A percentile compares a stretch with the other conserved stretches of the same genome.
These are phyloP conservation scores for Dunaliella sp. DNA, from an alignment of 139 green algal genomes.

Conservation along the genomic window DNA sequence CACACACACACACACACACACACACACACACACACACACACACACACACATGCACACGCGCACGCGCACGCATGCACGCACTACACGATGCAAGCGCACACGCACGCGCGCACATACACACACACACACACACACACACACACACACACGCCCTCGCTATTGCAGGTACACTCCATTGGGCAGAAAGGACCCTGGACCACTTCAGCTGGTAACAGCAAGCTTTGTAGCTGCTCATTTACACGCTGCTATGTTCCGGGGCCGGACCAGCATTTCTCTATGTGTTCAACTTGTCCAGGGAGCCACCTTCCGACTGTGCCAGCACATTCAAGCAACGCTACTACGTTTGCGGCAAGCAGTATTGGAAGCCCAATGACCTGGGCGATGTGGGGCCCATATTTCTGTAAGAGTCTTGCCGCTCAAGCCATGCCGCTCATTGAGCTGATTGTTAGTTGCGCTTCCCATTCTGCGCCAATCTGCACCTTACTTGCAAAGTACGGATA, in stretches of 20 bases:
- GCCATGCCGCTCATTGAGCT: too few species aligned
- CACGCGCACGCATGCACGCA: background rate
- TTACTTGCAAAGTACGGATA: too few species aligned
- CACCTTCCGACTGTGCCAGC: background rate
- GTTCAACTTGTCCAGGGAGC: too few species aligned
- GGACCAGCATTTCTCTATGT: too few species aligned
- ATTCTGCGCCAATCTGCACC: too few species aligned
- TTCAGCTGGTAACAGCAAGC: background rate
- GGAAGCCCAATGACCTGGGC: constrained; percentile 29
- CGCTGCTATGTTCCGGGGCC: background rate
- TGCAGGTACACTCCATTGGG: background rate
- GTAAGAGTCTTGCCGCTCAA: too few species aligned
- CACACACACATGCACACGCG: too few species aligned
- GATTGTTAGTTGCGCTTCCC: too few species aligned
- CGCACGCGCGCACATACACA: background rate
- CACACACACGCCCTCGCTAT: background rate
- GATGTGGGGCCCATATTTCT: constrained; percentile 74
- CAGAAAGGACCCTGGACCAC: background rate
- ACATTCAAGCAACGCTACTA: constrained; percentile 80
- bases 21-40: too few species aligned
- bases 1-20: too few species aligned
- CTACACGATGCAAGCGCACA: background rate
- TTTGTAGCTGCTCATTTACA: background rate
- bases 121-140: background rate
- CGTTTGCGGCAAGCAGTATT: constrained; percentile 67